These are phyloP conservation scores for Glycine latifolia DNA, from an alignment of 306 rosid species.

Conservation along the genomic window DNA sequence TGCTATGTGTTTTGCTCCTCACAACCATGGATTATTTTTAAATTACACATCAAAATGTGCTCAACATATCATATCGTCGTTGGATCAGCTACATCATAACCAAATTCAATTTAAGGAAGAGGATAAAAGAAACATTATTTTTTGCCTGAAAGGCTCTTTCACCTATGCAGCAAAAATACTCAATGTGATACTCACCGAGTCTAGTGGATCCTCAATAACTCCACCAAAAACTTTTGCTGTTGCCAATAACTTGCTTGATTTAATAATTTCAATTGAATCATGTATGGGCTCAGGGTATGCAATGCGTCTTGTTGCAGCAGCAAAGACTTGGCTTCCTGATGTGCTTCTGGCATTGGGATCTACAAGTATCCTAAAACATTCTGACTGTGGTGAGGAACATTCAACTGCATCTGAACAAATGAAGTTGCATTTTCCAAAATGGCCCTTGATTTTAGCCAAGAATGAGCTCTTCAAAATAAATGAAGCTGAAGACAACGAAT, in stretches of 20 bases:
- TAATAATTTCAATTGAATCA: conserved; percentile 64
- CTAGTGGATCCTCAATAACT: conserved; percentile 54
- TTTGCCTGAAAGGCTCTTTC: conserved; percentile 75
- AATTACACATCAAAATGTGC: conserved; percentile 64
- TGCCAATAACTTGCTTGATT: conserved; percentile 74
- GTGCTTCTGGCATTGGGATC: conserved; percentile 78
- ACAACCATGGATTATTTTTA: conserved; percentile 63
- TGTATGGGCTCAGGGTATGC: conserved; percentile 71
- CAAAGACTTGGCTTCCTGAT: conserved; percentile 92
- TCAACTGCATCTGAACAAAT: conserved; percentile 47
- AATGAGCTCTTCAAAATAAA: conserved; percentile 54
- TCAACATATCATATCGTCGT: conserved; percentile 46
- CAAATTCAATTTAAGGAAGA: conserved; percentile 63
- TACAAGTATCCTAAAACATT: conserved; percentile 48
- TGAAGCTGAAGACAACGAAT: conserved; percentile 53
- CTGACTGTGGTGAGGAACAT: conserved; percentile 46
- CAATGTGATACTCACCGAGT: conserved; percentile 55
- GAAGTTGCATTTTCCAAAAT: conserved; percentile 65
- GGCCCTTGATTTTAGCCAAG: conserved; percentile 71
- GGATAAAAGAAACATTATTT: conserved; percentile 56
- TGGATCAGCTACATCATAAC: conserved; percentile 50
- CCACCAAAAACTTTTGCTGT: conserved; percentile 59
- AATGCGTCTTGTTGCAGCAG: conserved; percentile 66
- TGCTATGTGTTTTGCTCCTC: conserved; percentile 61
- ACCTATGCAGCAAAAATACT: conserved; percentile 84